phyloP scores from a whole-genome alignment of 768 basidiomycete genomes.

The Boletus subparvulus region DNA sequence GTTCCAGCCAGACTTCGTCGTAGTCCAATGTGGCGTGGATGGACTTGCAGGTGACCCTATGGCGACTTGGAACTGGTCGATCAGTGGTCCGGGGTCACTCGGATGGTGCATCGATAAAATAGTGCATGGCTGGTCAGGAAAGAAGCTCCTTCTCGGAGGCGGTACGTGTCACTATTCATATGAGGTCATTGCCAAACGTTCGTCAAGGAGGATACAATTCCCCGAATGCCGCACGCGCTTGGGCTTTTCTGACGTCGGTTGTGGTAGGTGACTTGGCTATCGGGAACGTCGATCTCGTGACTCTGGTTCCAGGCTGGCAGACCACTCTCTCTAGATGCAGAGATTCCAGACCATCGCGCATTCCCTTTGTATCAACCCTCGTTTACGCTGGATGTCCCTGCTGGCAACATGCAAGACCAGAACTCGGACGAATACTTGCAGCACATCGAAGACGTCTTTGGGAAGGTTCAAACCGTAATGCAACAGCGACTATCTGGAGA shows the following conservation, averaged over 20 bases:
- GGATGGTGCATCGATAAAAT: constrained; percentile 64
- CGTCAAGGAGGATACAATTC: constrained; percentile 76
- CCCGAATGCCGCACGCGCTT: constrained; percentile 82
- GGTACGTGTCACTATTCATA: constrained; percentile 40
- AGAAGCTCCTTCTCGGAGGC: constrained; percentile 73
- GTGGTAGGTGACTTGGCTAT: constrained; percentile 47
- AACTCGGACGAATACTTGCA: constrained; percentile 62
- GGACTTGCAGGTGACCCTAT: constrained; percentile 84
- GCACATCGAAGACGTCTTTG: constrained; percentile 43
- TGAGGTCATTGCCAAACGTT: constrained; percentile 3
- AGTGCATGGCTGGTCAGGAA: constrained; percentile 54
- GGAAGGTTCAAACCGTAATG: constrained; percentile 29
- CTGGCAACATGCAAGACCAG: constrained; percentile 71
- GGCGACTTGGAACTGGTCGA: constrained; percentile 68
- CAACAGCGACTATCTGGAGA: constrained; percentile 15
- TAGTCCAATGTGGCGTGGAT: constrained; percentile 87
- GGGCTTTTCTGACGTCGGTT: constrained; percentile 78
- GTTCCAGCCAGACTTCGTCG: constrained; percentile 74
- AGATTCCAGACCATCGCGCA: constrained; percentile 73
- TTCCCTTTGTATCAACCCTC: constrained; percentile 79
- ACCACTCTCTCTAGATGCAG: constrained; percentile 54
- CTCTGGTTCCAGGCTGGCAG: constrained; percentile 45
- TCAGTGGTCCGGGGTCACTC: constrained; percentile 59
- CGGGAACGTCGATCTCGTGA: neutral
- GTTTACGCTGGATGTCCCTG: constrained; percentile 74